Evolutionary conservation across 2,329 filamentous ascomycete species (phyloP), one percentile per base, ranked within the genome.

Genomic region (Dactylellina parvicollis): DNA sequence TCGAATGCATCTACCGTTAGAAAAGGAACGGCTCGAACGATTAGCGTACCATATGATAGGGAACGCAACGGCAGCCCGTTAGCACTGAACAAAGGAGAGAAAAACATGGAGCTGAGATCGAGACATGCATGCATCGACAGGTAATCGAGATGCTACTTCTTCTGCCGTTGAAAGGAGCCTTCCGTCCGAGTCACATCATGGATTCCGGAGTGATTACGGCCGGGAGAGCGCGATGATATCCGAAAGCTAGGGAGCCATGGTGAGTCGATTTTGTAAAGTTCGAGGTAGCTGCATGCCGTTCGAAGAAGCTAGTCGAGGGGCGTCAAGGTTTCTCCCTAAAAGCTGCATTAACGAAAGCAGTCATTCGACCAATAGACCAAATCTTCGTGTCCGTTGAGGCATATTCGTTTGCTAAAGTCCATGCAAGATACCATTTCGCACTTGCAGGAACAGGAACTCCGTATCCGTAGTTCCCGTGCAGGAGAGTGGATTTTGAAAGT

Each of bases 1-100:
- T 36, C 22, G 16, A 40, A 14, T 38, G 10, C 16, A 16, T 59
- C 36, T 46, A 73, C 36, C 69, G 60, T 73, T 65, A 16, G 50
- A n/a, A 59, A 55, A 73, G 59, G 69, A 42, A 73, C 69, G 69
- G 60, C 60, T 66, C 60, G 60, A 55, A 49, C 10, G 40, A 30
- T 26, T 61, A 66, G 54, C 69, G 60, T 73, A 59, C 59, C 50
- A 44, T 38, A 14, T 32, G 12, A 18, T n/a, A 55, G 42, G 47
- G n/a, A n/a, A 24, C 46, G 24, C 9, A 26, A 64, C 32, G 28
- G 20, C 30, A 16, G 22, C 18, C 20, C 52, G 38, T 46, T n/a
- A n/a, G n/a, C n/a, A n/a, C n/a, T n/a, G n/a, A n/a, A n/a, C 52
- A 46, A 38, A 24, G 30, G 46, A 44, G 69, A 18, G 34, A 30